A percentile compares a stretch with the other conserved stretches of the same genome.
Conservation (phyloP, 2,329 filamentous ascomycete genomes). For the Pestalotiopsis fici region DNA sequence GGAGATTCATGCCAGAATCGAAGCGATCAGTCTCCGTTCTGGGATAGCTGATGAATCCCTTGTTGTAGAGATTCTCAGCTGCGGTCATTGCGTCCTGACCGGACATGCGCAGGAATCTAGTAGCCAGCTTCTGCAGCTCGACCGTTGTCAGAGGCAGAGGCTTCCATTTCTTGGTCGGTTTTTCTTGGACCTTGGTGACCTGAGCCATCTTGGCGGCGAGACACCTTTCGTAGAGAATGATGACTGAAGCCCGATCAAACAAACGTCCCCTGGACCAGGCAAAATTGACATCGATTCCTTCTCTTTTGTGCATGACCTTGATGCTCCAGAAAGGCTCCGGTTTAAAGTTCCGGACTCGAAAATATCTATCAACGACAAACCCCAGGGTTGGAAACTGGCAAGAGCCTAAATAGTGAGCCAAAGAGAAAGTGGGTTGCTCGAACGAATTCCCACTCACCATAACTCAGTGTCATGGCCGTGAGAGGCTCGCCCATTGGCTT, state of each 20-base stretch:
- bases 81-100: conserved; percentile 87
- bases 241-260: conserved; percentile 82
- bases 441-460: conserved; percentile 56
- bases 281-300: conserved; percentile 80
- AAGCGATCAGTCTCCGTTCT: conserved; percentile 97
- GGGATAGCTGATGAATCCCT: conserved; percentile 96
- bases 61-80: conserved; percentile 87
- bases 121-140: conserved; percentile 94
- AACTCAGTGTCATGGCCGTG: conserved; percentile 71
- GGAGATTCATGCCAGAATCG: conserved; percentile 84
- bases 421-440: conserved; percentile 9
- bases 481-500: conserved; percentile 69
- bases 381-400: conserved; percentile 97
- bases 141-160: conserved; percentile 93
- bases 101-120: conserved; percentile 83
- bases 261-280: conserved; percentile 79
- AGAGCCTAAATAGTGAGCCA: conserved; percentile 56
- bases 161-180: conserved; percentile 91
- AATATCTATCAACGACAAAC: conserved; percentile 95
- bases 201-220: conserved; percentile 74
- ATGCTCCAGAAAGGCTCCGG: conserved; percentile 93
- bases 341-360: conserved; percentile 90
- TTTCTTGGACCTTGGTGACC: conserved; percentile 84
- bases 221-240: conserved; percentile 84
- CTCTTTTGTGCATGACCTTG: conserved; percentile 76